Percentiles rank a stretch among this genome's conserved stretches.
These are phyloP conservation scores for Glonium stellatum DNA, from an alignment of 495 filamentous ascomycete genomes.

Conservation along the genomic window DNA sequence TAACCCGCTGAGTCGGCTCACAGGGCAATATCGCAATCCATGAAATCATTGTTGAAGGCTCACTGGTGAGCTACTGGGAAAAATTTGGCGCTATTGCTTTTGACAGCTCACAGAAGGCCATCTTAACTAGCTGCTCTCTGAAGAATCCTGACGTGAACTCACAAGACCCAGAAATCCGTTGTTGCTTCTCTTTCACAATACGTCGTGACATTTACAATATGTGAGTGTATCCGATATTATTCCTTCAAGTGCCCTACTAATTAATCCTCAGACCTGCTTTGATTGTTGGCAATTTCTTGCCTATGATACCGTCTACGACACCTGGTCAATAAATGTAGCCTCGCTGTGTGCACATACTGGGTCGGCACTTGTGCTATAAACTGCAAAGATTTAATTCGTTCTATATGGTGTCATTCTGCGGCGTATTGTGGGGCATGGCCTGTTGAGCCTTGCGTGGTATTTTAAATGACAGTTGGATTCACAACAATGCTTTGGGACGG, in stretches of 20 bases:
- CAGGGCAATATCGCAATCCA: constrained; percentile 93
- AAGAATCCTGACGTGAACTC: constrained; percentile 75
- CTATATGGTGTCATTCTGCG: not conserved
- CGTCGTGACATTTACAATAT: constrained; percentile 91
- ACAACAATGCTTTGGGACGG: not conserved
- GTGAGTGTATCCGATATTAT: constrained; percentile 49
- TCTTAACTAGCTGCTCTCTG: constrained; percentile 86
- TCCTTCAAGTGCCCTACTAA: not conserved
- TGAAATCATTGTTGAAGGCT: constrained; percentile 90
- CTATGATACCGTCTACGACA: constrained; percentile 31
- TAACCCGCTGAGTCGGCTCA: not conserved
- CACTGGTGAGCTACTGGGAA: constrained; percentile 96
- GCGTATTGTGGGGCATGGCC: not conserved
- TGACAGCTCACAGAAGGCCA: constrained; percentile 90
- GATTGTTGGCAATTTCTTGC: constrained; percentile 95
- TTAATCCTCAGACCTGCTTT: constrained; percentile 65
- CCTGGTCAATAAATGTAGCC: not conserved
- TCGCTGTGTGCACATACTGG: not conserved
- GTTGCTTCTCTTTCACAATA: constrained; percentile 97
- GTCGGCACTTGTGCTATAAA: not conserved
- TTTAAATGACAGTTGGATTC: not conserved
- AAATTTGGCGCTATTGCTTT: constrained; percentile 99
- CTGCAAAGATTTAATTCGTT: not conserved
- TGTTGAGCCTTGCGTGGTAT: not conserved
- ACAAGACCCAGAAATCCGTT: constrained; percentile 68